Percentiles rank a stretch among this genome's conserved stretches.
Conservation (phyloP, 2,329 filamentous ascomycete genomes). For the Cercospora zeae-maydis region DNA sequence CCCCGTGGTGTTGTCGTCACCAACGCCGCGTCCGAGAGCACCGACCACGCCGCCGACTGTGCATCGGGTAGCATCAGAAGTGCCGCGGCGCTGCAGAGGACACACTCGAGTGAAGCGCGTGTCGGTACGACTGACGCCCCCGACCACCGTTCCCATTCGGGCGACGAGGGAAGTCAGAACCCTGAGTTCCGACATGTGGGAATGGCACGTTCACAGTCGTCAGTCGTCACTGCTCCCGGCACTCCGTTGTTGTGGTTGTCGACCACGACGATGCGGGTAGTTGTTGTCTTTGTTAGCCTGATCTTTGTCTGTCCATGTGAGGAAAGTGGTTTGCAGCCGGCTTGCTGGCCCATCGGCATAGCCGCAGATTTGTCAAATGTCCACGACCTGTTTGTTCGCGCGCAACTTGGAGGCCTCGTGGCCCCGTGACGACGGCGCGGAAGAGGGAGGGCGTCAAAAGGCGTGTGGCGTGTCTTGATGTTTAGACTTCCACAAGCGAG, state of each 20-base stretch:
- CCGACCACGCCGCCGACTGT: slow-evolving; percentile 51
- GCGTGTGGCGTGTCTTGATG: not conserved
- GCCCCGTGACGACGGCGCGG: not conserved
- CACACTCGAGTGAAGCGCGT: not conserved
- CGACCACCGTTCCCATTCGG: slow-evolving; percentile 50
- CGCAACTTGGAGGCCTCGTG: not conserved
- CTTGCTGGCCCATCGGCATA: not conserved
- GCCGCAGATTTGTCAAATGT: not conserved
- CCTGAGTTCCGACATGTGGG: not conserved
- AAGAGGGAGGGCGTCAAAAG: not conserved
- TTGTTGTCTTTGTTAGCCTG: not conserved
- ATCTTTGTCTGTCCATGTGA: not conserved
- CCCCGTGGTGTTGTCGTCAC: slow-evolving; percentile 46
- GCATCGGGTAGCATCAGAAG: not conserved
- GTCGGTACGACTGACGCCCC: slow-evolving; percentile 50
- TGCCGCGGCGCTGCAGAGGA: not conserved
- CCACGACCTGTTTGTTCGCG: not conserved
- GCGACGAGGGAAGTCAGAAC: not conserved
- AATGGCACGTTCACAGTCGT: slow-evolving; percentile 30
- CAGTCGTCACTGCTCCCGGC: slow-evolving; percentile 29
- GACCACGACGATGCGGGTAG: slow-evolving; percentile 4
- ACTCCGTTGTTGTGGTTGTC: slow-evolving; percentile 25
- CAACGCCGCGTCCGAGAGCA: slow-evolving; percentile 43
- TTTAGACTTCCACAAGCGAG: not conserved
- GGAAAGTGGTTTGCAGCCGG: not conserved